Base-by-base conservation (phyloP, 1,284 basidiomycete species). In the Polyporus tsugae region DNA sequence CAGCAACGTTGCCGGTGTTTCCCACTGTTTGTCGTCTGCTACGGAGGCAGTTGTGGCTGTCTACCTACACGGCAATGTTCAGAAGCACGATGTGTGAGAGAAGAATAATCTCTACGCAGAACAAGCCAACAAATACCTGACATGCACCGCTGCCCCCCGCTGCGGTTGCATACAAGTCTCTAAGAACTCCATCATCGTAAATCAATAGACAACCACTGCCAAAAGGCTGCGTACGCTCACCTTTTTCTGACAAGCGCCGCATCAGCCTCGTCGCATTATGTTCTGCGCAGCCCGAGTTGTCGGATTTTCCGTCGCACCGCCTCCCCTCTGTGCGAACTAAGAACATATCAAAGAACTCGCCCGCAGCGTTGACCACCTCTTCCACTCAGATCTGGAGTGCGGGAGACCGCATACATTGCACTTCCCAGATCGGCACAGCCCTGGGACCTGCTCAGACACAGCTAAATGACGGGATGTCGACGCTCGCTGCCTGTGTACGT, bases 1-100 rank as follows among this genome's bases (percentile, higher is more conserved):
- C 58, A 38, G 58, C 58, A 38, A 41, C 38, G 36, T 60, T 25
- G 38, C 38, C 22, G 58, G 13, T 58, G 36, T n/a, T 58, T 58
- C 57, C 38, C 57, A n/a, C 57, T 29, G 58, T 41, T 60, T n/a
- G 22, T 60, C 38, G 22, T 22, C 38, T 60, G 58, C 38, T 60
- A 41, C 58, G 38, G 58, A 39, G 58, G 58, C n/a, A 38, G 38
- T 38, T 60, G 39, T 60, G 58, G 38, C 38, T 25, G 19, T 60
- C 22, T 60, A 41, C 58, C 22, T 11, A 39, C 7, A 60, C 38
- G 38, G 6, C 38, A 6, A 60, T 41, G 38, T 25, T 60, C 58
- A 29, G 19, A 11, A 60, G 58, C 22, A 60, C 38, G 29, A 15
- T 60, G 58, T 38, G 58, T 58, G 57, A 58, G 36, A 38, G 57